Percentiles rank a stretch among this genome's conserved stretches.
Evolutionary conservation across 306 rosid species (phyloP).

Genomic region (Malus orientalis): DNA sequence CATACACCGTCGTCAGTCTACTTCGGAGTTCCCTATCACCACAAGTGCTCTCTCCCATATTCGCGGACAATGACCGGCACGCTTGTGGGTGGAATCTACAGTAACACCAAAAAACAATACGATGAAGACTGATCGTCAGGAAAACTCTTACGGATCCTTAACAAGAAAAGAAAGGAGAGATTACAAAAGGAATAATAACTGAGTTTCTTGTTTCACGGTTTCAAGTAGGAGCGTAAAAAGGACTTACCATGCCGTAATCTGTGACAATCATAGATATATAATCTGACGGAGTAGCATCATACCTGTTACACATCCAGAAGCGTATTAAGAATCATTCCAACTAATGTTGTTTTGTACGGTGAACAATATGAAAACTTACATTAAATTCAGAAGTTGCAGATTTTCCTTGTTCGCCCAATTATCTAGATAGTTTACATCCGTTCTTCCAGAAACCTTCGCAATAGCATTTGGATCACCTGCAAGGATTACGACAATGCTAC

Average conservation of each 20-base stretch:
- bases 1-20: neutral
- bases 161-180: neutral
- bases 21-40: conserved; percentile 16
- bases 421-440: conserved; percentile 45
- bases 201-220: neutral
- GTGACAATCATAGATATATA: conserved; percentile 73
- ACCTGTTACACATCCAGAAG: conserved; percentile 35
- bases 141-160: neutral
- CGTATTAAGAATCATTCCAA: conserved; percentile 7
- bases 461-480: conserved; percentile 71
- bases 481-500: conserved; percentile 19
- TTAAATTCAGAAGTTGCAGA: conserved; percentile 66
- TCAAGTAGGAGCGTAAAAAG: neutral
- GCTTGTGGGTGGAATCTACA: conserved; percentile 81
- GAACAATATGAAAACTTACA: conserved; percentile 38
- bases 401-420: conserved; percentile 44
- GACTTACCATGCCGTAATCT: conserved; percentile 86
- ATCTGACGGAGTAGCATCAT: conserved; percentile 81
- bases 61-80: conserved; percentile 83
- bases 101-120: neutral
- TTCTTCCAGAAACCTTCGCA: conserved; percentile 63
- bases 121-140: neutral
- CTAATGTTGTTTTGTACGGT: neutral
- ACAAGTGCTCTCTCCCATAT: conserved; percentile 52
- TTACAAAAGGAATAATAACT: neutral